Conservation (phyloP, 2,329 filamentous ascomycete genomes). For the Madurella mycetomatis region DNA sequence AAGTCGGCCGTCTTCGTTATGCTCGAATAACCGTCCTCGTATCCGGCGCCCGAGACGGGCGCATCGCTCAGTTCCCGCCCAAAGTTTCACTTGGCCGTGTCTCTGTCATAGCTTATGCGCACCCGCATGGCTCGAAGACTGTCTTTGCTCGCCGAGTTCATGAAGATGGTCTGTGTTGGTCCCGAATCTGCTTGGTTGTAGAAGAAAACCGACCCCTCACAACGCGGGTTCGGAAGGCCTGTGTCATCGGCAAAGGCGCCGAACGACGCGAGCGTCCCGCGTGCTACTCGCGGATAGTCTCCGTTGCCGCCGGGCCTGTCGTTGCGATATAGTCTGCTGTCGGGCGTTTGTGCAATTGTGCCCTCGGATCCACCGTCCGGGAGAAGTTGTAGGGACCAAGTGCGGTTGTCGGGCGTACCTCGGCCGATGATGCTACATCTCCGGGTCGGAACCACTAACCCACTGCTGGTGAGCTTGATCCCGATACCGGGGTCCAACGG, state of each 20-base stretch:
- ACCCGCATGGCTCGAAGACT: conserved; percentile 17
- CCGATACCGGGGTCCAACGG: conserved; percentile 26
- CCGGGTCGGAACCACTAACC: conserved; percentile 24
- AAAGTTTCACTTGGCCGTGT: conserved; percentile 19
- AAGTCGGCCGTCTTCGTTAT: conserved; percentile 20
- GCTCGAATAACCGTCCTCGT: conserved; percentile 23
- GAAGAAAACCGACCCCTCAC: conserved; percentile 12
- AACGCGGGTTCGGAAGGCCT: conserved; percentile 19
- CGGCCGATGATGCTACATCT: conserved; percentile 25
- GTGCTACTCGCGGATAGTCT: conserved; percentile 16
- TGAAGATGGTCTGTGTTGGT: conserved; percentile 19
- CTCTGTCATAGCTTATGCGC: conserved; percentile 21
- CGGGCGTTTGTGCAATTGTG: conserved; percentile 20
- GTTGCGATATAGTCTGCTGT: conserved; percentile 21
- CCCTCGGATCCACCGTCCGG: conserved; percentile 19
- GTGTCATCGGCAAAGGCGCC: conserved; percentile 13
- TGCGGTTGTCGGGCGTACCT: conserved; percentile 21
- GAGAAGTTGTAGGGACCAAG: conserved; percentile 19
- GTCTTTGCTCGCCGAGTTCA: conserved; percentile 22
- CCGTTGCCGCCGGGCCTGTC: conserved; percentile 13
- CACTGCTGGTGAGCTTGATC: conserved; percentile 20
- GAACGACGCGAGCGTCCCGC: conserved; percentile 17
- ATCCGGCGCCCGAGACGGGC: conserved; percentile 11
- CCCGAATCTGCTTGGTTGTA: conserved; percentile 15
- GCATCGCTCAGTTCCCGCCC: conserved; percentile 19